These are phyloP conservation scores for Medicago lupulina DNA, from an alignment of 306 rosid species.

Conservation along the genomic window DNA sequence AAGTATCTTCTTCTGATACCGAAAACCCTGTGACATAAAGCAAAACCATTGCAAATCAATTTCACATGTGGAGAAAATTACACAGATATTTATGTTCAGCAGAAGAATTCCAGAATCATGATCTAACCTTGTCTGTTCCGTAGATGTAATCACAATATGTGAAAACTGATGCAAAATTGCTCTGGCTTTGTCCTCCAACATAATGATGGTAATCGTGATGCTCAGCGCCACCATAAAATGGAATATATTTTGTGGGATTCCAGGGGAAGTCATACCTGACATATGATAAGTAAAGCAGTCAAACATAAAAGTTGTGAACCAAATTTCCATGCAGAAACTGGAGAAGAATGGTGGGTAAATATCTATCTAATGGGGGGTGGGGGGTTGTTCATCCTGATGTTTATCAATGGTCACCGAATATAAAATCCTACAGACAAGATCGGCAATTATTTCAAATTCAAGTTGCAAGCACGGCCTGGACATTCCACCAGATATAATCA, in stretches of 20 bases:
- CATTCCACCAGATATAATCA: neutral
- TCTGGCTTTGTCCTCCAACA: conserved; percentile 96
- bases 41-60: conserved; percentile 38
- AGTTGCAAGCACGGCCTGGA: conserved; percentile 31
- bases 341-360: conserved; percentile 24
- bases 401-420: conserved; percentile 11
- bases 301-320: conserved; percentile 21
- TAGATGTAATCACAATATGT: conserved; percentile 96
- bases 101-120: conserved; percentile 34
- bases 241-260: conserved; percentile 80
- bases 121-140: conserved; percentile 94
- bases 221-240: conserved; percentile 96
- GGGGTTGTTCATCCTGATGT: neutral
- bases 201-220: conserved; percentile 96
- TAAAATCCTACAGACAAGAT: conserved; percentile 17
- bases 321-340: conserved; percentile 38
- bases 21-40: conserved; percentile 76
- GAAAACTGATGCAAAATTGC: conserved; percentile 95
- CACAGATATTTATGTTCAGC: conserved; percentile 28
- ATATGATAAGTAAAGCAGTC: conserved; percentile 28
- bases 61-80: conserved; percentile 35
- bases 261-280: conserved; percentile 90
- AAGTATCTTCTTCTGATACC: conserved; percentile 80
- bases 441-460: conserved; percentile 19
- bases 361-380: neutral